Evolutionary conservation across 1,284 basidiomycete species (phyloP).

Genomic region (Rugosomyces carneus): DNA sequence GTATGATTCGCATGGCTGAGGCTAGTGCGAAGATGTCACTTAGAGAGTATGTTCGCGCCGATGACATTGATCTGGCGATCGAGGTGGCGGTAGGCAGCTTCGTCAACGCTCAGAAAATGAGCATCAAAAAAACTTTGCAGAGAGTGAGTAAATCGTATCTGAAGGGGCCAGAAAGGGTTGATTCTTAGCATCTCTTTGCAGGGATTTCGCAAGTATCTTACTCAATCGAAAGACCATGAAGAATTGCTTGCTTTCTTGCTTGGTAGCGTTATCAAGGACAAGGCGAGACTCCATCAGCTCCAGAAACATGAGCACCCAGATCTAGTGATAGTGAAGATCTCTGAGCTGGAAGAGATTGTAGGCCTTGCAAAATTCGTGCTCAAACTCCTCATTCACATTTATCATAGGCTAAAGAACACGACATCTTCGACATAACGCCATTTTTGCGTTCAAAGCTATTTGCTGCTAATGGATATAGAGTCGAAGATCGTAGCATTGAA

Average conservation of each 20-base stretch:
- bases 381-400: not conserved
- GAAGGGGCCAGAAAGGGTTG: conserved; percentile 3
- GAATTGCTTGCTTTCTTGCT: conserved; percentile 93
- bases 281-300: conserved; percentile 77
- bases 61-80: conserved; percentile 97
- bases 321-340: conserved; percentile 64
- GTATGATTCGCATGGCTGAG: conserved; percentile 99
- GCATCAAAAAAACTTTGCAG: conserved; percentile 96
- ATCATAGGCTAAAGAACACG: conserved; percentile 83
- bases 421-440: conserved; percentile 85
- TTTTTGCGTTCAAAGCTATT: conserved; percentile 88
- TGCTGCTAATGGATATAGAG: conserved; percentile 83
- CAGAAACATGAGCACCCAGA: conserved; percentile 75
- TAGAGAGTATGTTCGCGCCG: conserved; percentile 90
- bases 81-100: conserved; percentile 94
- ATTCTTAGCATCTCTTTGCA: conserved; percentile 25
- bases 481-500: conserved; percentile 59
- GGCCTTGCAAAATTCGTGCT: conserved; percentile 22
- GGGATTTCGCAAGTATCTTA: conserved; percentile 97
- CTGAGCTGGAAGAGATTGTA: conserved; percentile 80
- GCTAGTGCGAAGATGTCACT: conserved; percentile 98
- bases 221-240: conserved; percentile 91
- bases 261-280: conserved; percentile 93
- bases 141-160: conserved; percentile 51
- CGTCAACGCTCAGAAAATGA: conserved; percentile 95